These are phyloP conservation scores for Pseudopyricularia cyperi DNA, from an alignment of 2,329 filamentous ascomycete species.

Conservation along the genomic window DNA sequence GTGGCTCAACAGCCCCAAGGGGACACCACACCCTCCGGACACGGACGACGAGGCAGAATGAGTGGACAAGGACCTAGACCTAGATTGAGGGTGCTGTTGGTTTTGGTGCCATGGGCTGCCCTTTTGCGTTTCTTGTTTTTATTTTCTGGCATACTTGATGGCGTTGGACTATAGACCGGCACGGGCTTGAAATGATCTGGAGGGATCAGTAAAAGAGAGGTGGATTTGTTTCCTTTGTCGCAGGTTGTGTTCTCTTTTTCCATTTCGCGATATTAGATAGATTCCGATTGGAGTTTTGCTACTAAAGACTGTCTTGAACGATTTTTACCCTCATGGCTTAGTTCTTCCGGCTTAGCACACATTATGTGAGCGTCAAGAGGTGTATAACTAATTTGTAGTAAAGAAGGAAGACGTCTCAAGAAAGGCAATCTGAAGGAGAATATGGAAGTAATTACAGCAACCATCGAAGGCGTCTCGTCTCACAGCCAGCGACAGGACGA, in stretches of 20 bases:
- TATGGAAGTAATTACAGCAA: too few species aligned
- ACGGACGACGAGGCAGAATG: conserved; percentile 54
- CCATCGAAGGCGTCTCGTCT: too few species aligned
- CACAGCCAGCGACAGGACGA: too few species aligned
- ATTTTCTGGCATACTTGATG: neutral
- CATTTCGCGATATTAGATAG: neutral
- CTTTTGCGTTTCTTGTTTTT: neutral
- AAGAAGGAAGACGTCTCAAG: too few species aligned
- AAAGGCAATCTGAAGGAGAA: too few species aligned
- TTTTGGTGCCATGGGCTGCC: neutral
- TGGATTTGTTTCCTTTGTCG: neutral
- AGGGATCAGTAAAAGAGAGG: neutral
- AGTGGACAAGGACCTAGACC: too few species aligned
- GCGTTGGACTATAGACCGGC: neutral
- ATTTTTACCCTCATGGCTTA: too few species aligned
- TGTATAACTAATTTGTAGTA: too few species aligned
- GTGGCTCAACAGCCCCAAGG: conserved; percentile 77
- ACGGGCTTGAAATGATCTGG: neutral
- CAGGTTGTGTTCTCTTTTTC: neutral
- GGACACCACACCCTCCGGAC: conserved; percentile 63
- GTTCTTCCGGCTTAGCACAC: too few species aligned
- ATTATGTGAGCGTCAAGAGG: too few species aligned
- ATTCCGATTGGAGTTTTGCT: neutral
- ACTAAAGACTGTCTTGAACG: too few species aligned
- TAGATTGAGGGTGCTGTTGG: neutral